Conservation (phyloP, 2,329 filamentous ascomycete species). For the Cladosporium cucumerinum region DNA sequence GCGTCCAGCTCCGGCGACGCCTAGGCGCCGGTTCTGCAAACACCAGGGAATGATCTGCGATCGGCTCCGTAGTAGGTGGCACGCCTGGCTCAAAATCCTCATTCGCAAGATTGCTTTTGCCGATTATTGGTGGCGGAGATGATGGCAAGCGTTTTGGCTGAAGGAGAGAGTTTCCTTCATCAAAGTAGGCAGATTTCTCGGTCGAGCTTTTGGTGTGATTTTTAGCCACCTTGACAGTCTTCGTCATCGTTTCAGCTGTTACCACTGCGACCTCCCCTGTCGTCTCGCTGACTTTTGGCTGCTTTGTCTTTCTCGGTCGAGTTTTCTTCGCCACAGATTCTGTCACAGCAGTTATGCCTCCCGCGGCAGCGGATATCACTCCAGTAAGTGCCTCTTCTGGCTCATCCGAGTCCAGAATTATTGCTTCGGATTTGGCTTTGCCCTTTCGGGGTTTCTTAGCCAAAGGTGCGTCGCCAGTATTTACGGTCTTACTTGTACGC, state of each 20-base stretch:
- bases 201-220: background rate
- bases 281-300: constrained; percentile 1
- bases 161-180: background rate
- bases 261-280: constrained; percentile 18
- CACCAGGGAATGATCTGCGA: background rate
- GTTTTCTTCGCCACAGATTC: background rate
- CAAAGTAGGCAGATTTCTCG: constrained; percentile 18
- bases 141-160: background rate
- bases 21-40: constrained; percentile 4
- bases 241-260: background rate
- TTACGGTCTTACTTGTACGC: constrained; percentile 8
- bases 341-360: too few relatives aligned
- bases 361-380: background rate
- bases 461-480: background rate
- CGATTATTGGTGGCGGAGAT: background rate
- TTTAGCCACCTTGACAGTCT: background rate
- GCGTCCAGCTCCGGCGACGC: constrained; percentile 20
- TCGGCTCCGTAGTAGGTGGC: too few relatives aligned
- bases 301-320: constrained; percentile 18
- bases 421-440: constrained; percentile 27
- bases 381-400: constrained; percentile 15
- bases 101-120: background rate
- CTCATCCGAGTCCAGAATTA: constrained; percentile 31
- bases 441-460: constrained; percentile 23
- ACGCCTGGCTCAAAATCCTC: background rate